phyloP scores from a whole-genome alignment of 2,329 filamentous ascomycete species.

The Fusarium udum region DNA sequence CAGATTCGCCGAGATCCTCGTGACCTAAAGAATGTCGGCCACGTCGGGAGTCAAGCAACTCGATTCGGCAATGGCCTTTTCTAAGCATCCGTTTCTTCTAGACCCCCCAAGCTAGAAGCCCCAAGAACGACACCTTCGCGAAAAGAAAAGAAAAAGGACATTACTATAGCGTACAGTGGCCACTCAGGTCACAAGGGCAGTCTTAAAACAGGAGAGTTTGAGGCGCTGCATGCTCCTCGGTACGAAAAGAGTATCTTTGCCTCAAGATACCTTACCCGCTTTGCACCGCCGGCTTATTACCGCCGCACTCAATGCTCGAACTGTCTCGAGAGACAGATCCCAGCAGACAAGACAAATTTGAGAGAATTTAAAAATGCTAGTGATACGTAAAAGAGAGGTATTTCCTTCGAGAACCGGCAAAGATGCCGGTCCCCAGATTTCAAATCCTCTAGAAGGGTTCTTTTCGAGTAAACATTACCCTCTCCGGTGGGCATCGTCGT shows the following conservation, averaged over 20 bases:
- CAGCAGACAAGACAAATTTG: conserved; percentile 3
- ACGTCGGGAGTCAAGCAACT: conserved; percentile 22
- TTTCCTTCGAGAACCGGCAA: conserved; percentile 29
- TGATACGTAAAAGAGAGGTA: conserved; percentile 22
- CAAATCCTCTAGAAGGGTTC: conserved; percentile 18
- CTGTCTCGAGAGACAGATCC: neutral
- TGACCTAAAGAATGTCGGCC: conserved; percentile 24
- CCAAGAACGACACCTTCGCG: neutral
- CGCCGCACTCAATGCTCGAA: neutral
- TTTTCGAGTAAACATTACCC: conserved; percentile 27
- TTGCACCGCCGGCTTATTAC: conserved; percentile 30
- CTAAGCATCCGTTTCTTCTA: conserved; percentile 9
- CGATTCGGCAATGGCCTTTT: conserved; percentile 37
- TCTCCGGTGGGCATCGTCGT: conserved; percentile 26
- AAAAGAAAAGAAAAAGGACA: neutral
- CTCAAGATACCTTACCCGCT: conserved; percentile 19
- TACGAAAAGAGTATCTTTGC: neutral
- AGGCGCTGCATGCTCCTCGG: conserved; percentile 5
- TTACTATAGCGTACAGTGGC: neutral
- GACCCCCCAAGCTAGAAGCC: neutral
- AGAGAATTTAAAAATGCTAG: neutral
- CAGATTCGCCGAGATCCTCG: conserved; percentile 30
- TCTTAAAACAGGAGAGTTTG: conserved; percentile 17
- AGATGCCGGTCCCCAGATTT: conserved; percentile 31
- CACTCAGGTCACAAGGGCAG: conserved; percentile 18